Evolutionary conservation across 306 rosid genomes (phyloP).

Genomic region (Malus sylvestris): DNA sequence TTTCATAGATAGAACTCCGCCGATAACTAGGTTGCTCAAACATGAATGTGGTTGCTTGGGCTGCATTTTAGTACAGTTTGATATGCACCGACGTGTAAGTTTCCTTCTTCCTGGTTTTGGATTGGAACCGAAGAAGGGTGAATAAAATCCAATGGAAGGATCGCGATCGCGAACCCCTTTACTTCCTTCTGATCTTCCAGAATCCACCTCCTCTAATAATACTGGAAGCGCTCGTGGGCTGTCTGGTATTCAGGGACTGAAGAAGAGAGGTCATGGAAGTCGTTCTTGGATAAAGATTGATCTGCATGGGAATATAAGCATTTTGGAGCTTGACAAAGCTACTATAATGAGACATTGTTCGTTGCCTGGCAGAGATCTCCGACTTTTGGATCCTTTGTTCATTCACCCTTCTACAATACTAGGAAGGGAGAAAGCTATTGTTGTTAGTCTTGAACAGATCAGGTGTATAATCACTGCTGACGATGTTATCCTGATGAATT

Average conservation of each 20-base stretch:
- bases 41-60: slow-evolving; percentile 12
- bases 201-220: slow-evolving; percentile 17
- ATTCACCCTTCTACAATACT: slow-evolving; percentile 80
- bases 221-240: slow-evolving; percentile 33
- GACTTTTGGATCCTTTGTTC: slow-evolving; percentile 88
- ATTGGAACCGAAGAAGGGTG: slow-evolving; percentile 12
- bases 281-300: slow-evolving; percentile 94
- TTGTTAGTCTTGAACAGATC: slow-evolving; percentile 90
- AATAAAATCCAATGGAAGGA: slow-evolving; percentile 41
- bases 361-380: slow-evolving; percentile 86
- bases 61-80: slow-evolving; percentile 1
- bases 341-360: slow-evolving; percentile 85
- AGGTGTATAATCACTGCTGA: slow-evolving; percentile 89
- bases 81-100: slow-evolving; percentile 9
- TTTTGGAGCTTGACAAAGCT: slow-evolving; percentile 82
- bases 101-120: neutral
- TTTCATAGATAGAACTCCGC: neutral
- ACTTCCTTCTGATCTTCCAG: slow-evolving; percentile 25
- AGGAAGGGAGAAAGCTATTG: slow-evolving; percentile 91
- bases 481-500: slow-evolving; percentile 86
- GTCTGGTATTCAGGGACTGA: slow-evolving; percentile 40
- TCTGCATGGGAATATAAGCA: slow-evolving; percentile 51
- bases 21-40: neutral
- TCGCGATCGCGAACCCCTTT: slow-evolving; percentile 20
- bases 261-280: slow-evolving; percentile 86